Conservation (phyloP, 306 rosid species). For the Cucumis melo region DNA sequence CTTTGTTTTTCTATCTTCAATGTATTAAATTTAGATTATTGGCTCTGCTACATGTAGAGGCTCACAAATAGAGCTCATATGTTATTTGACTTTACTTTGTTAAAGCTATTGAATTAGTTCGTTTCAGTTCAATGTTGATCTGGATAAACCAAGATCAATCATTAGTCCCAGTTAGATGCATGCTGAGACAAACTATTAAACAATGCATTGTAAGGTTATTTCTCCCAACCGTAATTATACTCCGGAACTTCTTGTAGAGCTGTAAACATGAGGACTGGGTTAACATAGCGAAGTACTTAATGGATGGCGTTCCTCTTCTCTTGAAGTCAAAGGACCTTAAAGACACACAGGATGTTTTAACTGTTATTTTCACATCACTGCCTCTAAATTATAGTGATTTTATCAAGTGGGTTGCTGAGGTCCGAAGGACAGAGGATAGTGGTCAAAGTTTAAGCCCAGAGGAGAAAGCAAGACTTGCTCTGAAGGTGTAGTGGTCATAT, state of each 20-base stretch:
- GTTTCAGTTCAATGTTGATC: neutral
- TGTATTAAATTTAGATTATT: neutral
- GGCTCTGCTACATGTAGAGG: neutral
- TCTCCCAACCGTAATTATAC: neutral
- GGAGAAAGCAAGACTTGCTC: conserved; percentile 69
- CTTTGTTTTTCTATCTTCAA: neutral
- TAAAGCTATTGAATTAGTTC: neutral
- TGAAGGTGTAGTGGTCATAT: conserved; percentile 47
- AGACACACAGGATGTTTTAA: conserved; percentile 44
- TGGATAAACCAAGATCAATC: neutral
- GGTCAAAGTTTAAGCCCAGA: conserved; percentile 54
- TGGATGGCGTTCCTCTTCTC: conserved; percentile 69
- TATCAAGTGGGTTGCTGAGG: conserved; percentile 89
- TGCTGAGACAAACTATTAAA: neutral
- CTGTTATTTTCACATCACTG: conserved; percentile 41
- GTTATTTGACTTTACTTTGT: neutral
- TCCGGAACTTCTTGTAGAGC: conserved; percentile 48
- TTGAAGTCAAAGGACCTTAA: conserved; percentile 49
- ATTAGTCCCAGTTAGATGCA: neutral
- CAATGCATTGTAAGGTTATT: neutral
- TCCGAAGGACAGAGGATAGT: conserved; percentile 73
- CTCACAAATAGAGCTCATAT: neutral
- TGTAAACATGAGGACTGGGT: conserved; percentile 95
- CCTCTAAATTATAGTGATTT: conserved; percentile 79
- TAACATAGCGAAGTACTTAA: conserved; percentile 57